These are phyloP conservation scores for Peronospora farinosa DNA, from an alignment of 352 stramenopile genomes.

Conservation along the genomic window DNA sequence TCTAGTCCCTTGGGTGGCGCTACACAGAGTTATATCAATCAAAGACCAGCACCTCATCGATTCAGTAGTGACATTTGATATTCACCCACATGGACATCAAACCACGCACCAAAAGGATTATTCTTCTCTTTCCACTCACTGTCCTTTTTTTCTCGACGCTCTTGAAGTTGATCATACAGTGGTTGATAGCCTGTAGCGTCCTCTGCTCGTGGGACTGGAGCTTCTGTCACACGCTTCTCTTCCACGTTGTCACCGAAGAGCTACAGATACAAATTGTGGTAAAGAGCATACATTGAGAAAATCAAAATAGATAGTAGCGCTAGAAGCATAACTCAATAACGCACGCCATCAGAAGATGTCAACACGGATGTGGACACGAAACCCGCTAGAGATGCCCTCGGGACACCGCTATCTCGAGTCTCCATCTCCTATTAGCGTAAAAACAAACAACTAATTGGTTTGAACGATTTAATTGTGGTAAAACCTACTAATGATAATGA, in stretches of 20 bases:
- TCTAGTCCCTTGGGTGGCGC: constrained; percentile 80
- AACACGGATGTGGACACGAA: constrained; percentile 82
- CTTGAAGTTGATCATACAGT: constrained; percentile 76
- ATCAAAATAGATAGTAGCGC: too few relatives aligned
- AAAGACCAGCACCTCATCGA: neutral
- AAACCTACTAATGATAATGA: too few relatives aligned
- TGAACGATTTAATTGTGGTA: neutral
- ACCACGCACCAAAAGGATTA: constrained; percentile 69
- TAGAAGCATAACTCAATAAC: constrained; percentile 4
- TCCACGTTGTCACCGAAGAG: constrained; percentile 85
- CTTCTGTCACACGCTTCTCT: constrained; percentile 70
- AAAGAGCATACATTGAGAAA: neutral
- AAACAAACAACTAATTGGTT: too few relatives aligned
- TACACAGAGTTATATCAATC: constrained; percentile 14
- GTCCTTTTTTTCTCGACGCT: constrained; percentile 71
- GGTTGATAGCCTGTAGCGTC: constrained; percentile 57
- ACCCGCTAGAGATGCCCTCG: constrained; percentile 41
- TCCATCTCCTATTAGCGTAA: constrained; percentile 1
- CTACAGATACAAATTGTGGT: constrained; percentile 23
- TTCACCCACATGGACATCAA: neutral
- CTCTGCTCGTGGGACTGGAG: constrained; percentile 34
- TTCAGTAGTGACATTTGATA: neutral
- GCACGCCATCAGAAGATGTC: constrained; percentile 78
- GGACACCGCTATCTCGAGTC: constrained; percentile 13
- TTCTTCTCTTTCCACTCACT: constrained; percentile 88